Conservation (phyloP, 352 stramenopile genomes). For the Pythium biforme region DNA sequence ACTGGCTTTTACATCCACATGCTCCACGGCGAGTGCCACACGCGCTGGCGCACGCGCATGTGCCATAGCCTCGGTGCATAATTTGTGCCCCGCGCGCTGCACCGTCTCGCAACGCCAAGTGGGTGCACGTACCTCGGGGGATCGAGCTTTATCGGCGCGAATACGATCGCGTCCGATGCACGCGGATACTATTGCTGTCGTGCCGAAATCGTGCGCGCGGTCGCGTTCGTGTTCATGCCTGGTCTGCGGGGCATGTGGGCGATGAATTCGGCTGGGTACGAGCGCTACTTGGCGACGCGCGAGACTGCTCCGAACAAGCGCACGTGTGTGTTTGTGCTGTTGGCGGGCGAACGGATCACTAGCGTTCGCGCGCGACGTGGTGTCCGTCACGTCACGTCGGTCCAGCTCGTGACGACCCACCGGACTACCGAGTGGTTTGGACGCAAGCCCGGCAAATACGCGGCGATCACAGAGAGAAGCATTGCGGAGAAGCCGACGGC, state of each 20-base stretch:
- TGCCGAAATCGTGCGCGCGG: background rate
- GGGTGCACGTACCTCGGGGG: too few relatives aligned
- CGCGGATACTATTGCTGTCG: background rate
- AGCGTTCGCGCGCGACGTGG: background rate
- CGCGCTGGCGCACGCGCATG: background rate
- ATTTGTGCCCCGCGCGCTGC: background rate
- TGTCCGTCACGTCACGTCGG: background rate
- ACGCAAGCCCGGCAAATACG: background rate
- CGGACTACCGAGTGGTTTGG: constrained; percentile 13
- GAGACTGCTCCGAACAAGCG: background rate
- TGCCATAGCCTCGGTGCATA: background rate
- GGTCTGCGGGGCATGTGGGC: background rate
- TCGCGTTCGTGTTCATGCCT: background rate
- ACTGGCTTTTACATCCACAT: constrained; percentile 4
- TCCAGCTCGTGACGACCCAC: constrained; percentile 4
- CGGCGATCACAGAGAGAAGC: background rate
- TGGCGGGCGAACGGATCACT: background rate
- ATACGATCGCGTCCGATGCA: too few relatives aligned
- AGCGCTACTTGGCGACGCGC: background rate
- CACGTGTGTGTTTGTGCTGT: background rate
- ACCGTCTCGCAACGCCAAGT: too few relatives aligned
- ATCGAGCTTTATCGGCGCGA: background rate
- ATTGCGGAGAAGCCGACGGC: background rate
- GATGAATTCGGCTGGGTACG: background rate
- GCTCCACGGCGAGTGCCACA: background rate